Evolutionary conservation across 2,329 filamentous ascomycete genomes (phyloP).

Genomic region (Fusarium nematophilum): DNA sequence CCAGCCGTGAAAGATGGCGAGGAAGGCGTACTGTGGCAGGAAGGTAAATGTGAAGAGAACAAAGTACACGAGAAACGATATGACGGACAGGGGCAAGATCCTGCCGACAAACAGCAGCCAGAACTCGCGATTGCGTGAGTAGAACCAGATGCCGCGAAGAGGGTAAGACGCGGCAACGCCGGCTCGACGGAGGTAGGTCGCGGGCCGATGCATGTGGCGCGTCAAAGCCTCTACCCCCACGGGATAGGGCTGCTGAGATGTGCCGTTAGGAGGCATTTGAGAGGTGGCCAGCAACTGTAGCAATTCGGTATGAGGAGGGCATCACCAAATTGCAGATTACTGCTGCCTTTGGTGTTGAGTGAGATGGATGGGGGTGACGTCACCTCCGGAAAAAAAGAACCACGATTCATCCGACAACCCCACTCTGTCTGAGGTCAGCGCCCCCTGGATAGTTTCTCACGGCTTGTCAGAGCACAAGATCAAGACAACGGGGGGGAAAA

Average conservation of each 20-base stretch:
- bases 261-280: constrained; percentile 33
- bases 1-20: constrained; percentile 88
- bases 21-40: constrained; percentile 87
- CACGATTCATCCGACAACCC: constrained; percentile 11
- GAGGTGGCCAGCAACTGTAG: background rate
- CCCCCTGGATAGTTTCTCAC: background rate
- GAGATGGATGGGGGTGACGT: constrained; percentile 12
- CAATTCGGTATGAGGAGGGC: constrained; percentile 9
- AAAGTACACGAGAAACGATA: constrained; percentile 85
- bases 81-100: constrained; percentile 81
- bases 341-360: constrained; percentile 8
- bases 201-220: constrained; percentile 49
- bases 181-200: constrained; percentile 57
- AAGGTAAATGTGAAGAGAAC: constrained; percentile 90
- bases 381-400: constrained; percentile 31
- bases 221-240: constrained; percentile 31
- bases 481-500: too few species aligned
- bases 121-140: constrained; percentile 79
- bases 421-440: too few species aligned
- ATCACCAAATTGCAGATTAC: constrained; percentile 22
- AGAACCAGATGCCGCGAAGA: constrained; percentile 83
- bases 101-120: constrained; percentile 84
- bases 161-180: constrained; percentile 65
- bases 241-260: constrained; percentile 18
- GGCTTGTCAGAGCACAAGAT: too few species aligned